Evolutionary conservation across 768 basidiomycete genomes (phyloP), one percentile per base, ranked within the genome.

Genomic region (Kondoa subrosea): DNA sequence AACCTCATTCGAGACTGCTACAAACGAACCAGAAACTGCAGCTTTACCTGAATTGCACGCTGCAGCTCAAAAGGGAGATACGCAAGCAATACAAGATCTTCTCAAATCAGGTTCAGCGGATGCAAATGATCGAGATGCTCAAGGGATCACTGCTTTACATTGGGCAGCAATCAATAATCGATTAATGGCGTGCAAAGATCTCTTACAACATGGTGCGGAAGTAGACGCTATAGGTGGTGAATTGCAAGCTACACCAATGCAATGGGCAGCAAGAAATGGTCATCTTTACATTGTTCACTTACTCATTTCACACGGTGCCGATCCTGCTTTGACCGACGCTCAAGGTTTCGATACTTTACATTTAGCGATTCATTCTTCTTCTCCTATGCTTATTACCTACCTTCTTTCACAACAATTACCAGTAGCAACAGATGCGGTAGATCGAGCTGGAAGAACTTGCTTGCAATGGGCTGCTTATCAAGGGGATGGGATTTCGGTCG

Each of bases 391-490:
- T 0, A 77, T 99, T 40, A 80, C 96, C 40, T 92, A 90, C 74
- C 80, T 95, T 29, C 82, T 97, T 3, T 89, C 93, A 75, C 92
- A 96, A 76, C 58, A 68, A 15, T 69, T 69, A n/a, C 91, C 92
- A 1, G 83, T 99, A 70, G 86, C 85, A 57, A 87, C 96, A 68
- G 95, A 99, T 76, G 86, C 87, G 60, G 83, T 85, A 56, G 95
- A 99, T 76, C 81, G 85, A 1, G 61, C 61, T 8, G 95, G 95
- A 0, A 95, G 97, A 75, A 95, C 93, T 0, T 82, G 89, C 0
- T 81, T 97, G 63, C 95, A 96, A 89, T 99, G 95, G 95, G 95
- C 95, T 3, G 89, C 91, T 8, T 99, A 97, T 77, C 95, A 99
- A 76, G 95, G 95, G 59, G 95, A 99, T 75, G 91, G 91, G 1